Evolutionary conservation across 495 filamentous ascomycete genomes (phyloP), one percentile per base, ranked within the genome.

Genomic region (Glarea lozoyensis): DNA sequence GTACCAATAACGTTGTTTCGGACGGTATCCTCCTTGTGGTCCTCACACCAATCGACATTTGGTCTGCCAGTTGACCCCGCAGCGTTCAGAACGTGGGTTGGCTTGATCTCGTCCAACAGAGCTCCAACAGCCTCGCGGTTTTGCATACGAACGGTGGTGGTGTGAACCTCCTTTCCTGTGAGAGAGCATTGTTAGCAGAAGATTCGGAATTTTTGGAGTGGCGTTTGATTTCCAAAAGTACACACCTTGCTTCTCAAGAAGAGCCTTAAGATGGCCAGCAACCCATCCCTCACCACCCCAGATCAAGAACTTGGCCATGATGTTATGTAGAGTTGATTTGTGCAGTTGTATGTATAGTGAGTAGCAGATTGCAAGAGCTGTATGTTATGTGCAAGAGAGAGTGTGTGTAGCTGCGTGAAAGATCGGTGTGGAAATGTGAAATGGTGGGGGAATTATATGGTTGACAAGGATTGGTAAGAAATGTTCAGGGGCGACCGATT

Each of bases 21-120:
- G 52, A 82, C 70, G 27, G 77, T 81, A 25, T 72, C 70, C 55
- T 78, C 69, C 57, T 68, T 77, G 60, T 81, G 73, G 52, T 79
- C 76, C 60, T 82, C 78, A 50, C 78, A 82, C 78, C 78, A 81
- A 60, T 81, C 78, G 52, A 82, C 77, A 48, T 82, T 82, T 39
- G 78, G 78, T 16, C 78, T 71, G 29, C 78, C 78, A n/a, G 78
- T 82, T 48, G 71, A 77, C 21, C 78, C 78, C 34, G 78, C 78
- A 46, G 70, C 72, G 55, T 80, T 80, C 32, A 82, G 58, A 23
- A 81, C 76, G 46, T 81, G 75, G 3, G 74, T 79, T 34, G 78
- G 78, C 53, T 72, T 72, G 49, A 77, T 57, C 42, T 57, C 63
- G 42, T 76, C 65, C 17, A 82, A 64, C 48, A 75, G 70, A 18